Evolutionary conservation across 495 filamentous ascomycete genomes (phyloP).

Genomic region (Penicillium soppii): DNA sequence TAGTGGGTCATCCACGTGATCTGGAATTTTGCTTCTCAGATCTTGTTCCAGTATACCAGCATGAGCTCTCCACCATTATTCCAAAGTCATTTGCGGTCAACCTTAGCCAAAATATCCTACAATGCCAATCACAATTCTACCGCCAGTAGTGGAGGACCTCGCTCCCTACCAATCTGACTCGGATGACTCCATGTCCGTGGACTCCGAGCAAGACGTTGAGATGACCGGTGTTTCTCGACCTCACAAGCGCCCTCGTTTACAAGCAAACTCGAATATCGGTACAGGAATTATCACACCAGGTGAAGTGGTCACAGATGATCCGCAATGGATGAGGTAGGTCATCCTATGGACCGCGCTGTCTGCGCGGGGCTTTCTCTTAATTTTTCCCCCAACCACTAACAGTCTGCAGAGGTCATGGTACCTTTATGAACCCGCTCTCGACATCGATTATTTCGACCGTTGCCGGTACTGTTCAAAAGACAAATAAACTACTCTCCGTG

Average conservation of each 20-base stretch:
- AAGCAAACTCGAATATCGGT: conserved; percentile 24
- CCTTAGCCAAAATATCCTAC: background rate
- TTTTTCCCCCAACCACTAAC: conserved; percentile 10
- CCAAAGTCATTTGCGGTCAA: background rate
- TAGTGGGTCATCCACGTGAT: conserved; percentile 5
- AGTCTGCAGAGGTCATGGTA: conserved; percentile 71
- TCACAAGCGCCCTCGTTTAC: conserved; percentile 39
- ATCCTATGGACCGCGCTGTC: background rate
- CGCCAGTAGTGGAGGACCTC: conserved; percentile 53
- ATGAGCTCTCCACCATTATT: background rate
- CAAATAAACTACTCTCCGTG: conserved; percentile 94
- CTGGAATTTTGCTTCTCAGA: conserved; percentile 3
- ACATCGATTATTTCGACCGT: conserved; percentile 80
- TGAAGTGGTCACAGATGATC: conserved; percentile 81
- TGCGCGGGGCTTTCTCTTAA: conserved; percentile 3
- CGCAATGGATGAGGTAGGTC: conserved; percentile 91
- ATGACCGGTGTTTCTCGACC: conserved; percentile 43
- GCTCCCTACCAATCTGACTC: conserved; percentile 28
- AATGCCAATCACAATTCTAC: conserved; percentile 83
- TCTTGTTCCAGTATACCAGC: background rate
- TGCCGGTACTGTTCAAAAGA: conserved; percentile 81
- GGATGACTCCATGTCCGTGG: conserved; percentile 48
- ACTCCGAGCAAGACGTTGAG: conserved; percentile 63
- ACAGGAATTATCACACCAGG: conserved; percentile 80
- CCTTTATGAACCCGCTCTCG: conserved; percentile 59